Percentiles rank a stretch among this genome's conserved stretches.
Conservation (phyloP, 2,329 filamentous ascomycete genomes). For the Sordariomycetes sp. region DNA sequence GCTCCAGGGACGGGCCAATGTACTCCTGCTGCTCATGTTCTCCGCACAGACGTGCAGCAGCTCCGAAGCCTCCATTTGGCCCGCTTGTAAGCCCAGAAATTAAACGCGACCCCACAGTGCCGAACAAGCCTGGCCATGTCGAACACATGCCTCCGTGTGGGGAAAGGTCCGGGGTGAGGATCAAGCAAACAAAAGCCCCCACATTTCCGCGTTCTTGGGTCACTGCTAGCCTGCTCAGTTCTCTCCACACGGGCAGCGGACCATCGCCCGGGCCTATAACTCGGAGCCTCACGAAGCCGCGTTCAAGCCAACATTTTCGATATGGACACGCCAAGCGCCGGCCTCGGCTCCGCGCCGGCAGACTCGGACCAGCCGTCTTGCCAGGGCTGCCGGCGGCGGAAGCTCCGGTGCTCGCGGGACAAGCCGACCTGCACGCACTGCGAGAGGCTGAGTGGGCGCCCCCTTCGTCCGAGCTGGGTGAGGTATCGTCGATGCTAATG, state of each 20-base stretch:
- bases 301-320: not conserved
- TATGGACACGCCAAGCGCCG: not conserved
- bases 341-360: not conserved
- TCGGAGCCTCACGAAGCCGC: not conserved
- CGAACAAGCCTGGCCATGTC: not conserved
- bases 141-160: not conserved
- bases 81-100: not conserved
- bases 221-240: not conserved
- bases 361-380: constrained; percentile 16
- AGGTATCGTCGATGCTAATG: not conserved
- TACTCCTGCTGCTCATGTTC: no score
- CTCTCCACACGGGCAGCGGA: not conserved
- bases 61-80: not conserved
- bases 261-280: not conserved
- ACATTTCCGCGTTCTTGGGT: not conserved
- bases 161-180: not conserved
- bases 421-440: constrained; percentile 20
- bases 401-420: constrained; percentile 22
- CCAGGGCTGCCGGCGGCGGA: constrained; percentile 19
- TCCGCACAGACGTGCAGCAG: not conserved
- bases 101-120: not conserved
- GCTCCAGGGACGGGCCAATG: no score
- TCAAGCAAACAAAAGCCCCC: not conserved
- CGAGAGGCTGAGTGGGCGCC: constrained; percentile 13
- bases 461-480: not conserved